Conservation (phyloP, 176 grass and related monocot species). For the Cenchrus americanus region DNA sequence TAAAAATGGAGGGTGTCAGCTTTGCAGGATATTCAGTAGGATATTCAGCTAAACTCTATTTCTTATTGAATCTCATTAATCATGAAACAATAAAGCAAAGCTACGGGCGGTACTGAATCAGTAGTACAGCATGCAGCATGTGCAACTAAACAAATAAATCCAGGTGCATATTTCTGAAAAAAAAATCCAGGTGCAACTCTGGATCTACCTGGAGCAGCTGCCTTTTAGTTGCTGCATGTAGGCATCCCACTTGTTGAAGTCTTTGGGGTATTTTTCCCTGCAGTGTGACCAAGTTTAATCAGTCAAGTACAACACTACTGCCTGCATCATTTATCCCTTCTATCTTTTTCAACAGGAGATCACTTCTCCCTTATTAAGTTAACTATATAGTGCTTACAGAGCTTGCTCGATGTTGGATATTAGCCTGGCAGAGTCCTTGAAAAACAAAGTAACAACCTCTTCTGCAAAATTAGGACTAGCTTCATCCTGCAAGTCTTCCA, state of each 20-base stretch:
- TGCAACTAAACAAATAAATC: constrained; percentile 37
- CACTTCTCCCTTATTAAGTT: not conserved
- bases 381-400: constrained; percentile 61
- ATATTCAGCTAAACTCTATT: constrained; percentile 19
- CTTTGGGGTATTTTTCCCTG: constrained; percentile 79
- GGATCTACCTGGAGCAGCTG: constrained; percentile 81
- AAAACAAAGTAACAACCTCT: constrained; percentile 90
- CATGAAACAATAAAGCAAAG: constrained; percentile 14
- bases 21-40: constrained; percentile 18
- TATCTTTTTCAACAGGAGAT: constrained; percentile 13
- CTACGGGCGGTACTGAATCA: constrained; percentile 1
- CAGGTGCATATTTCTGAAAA: constrained; percentile 2
- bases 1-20: not conserved
- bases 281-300: constrained; percentile 31
- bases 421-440: constrained; percentile 81
- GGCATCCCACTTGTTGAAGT: constrained; percentile 86
- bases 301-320: constrained; percentile 23
- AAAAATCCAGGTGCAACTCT: constrained; percentile 30
- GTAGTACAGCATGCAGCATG: constrained; percentile 7
- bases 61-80: constrained; percentile 8
- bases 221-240: constrained; percentile 92
- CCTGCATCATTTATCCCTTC: constrained; percentile 12
- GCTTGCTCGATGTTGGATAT: constrained; percentile 88
- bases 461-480: constrained; percentile 91
- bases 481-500: constrained; percentile 98